Conservation (phyloP, 768 basidiomycete genomes). For the Gelatoporia subvermispora region DNA sequence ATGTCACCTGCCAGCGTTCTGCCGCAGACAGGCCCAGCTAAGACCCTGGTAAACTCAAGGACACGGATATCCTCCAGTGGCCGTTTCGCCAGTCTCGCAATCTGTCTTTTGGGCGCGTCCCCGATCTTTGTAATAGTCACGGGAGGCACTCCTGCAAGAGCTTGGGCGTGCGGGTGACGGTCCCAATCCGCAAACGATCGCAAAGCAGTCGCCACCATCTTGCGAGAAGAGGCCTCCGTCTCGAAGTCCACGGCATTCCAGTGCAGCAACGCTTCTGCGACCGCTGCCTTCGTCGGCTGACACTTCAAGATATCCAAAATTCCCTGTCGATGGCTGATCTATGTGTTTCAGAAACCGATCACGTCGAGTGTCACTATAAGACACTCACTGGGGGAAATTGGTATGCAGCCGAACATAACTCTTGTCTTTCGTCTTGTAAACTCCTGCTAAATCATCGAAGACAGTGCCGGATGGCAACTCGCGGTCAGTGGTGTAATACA, state of each 20-base stretch:
- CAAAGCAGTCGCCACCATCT: slow-evolving; percentile 48
- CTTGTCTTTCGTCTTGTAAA: slow-evolving; percentile 49
- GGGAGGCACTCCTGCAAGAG: slow-evolving; percentile 35
- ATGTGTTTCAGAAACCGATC: not conserved
- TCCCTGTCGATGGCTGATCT: slow-evolving; percentile 43
- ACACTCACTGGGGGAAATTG: slow-evolving; percentile 56
- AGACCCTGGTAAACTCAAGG: slow-evolving; percentile 54
- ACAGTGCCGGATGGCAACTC: slow-evolving; percentile 24
- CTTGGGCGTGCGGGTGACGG: slow-evolving; percentile 41
- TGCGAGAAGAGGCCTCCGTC: slow-evolving; percentile 35
- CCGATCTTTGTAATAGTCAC: slow-evolving; percentile 42
- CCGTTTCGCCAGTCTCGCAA: slow-evolving; percentile 6
- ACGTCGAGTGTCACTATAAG: not conserved
- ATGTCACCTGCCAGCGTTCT: slow-evolving; percentile 49
- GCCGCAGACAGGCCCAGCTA: slow-evolving; percentile 55
- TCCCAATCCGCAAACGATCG: slow-evolving; percentile 49
- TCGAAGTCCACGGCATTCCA: slow-evolving; percentile 47
- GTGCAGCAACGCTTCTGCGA: slow-evolving; percentile 32
- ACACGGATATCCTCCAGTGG: slow-evolving; percentile 49
- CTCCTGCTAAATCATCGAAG: slow-evolving; percentile 49
- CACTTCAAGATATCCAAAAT: slow-evolving; percentile 42
- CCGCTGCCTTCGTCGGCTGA: slow-evolving; percentile 29
- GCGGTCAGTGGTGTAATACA: slow-evolving; percentile 43
- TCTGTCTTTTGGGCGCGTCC: slow-evolving; percentile 37
- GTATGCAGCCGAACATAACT: slow-evolving; percentile 54